A percentile compares a stretch with the other conserved stretches of the same genome.
Evolutionary conservation across 2,329 filamentous ascomycete genomes (phyloP).

Genomic region (Fusarium sp.): DNA sequence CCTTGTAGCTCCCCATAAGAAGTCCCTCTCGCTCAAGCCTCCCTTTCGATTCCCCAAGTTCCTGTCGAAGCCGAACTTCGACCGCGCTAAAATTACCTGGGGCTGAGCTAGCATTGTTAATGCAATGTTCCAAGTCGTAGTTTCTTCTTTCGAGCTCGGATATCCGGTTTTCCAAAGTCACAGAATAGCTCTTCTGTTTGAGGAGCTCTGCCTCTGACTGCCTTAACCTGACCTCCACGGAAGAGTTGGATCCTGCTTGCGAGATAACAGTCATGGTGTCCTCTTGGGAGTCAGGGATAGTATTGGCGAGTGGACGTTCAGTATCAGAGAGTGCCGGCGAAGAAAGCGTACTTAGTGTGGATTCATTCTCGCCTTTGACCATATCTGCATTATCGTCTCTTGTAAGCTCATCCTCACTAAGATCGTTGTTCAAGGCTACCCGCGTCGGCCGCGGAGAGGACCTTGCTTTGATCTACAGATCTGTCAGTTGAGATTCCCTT

Average conservation of each 20-base stretch:
- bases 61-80: neutral
- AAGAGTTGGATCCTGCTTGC: fast-evolving
- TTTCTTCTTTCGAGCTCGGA: neutral
- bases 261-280: neutral
- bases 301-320: fast-evolving
- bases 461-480: fast-evolving
- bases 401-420: neutral
- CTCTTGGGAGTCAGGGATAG: fast-evolving
- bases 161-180: neutral
- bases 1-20: neutral
- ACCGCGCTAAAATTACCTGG: too few relatives aligned
- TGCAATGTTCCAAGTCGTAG: neutral
- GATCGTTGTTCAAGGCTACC: fast-evolving
- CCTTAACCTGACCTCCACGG: fast-evolving
- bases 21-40: fast-evolving
- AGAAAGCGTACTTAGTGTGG: neutral
- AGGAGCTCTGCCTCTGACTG: neutral
- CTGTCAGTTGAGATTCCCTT: fast-evolving
- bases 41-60: too few relatives aligned
- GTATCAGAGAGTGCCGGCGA: fast-evolving
- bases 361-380: neutral
- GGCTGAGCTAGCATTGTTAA: too few relatives aligned
- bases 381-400: fast-evolving
- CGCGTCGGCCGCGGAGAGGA: fast-evolving
- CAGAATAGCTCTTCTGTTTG: neutral